Conservation (phyloP, 306 rosid species). For the Mimosa bimucronata region DNA sequence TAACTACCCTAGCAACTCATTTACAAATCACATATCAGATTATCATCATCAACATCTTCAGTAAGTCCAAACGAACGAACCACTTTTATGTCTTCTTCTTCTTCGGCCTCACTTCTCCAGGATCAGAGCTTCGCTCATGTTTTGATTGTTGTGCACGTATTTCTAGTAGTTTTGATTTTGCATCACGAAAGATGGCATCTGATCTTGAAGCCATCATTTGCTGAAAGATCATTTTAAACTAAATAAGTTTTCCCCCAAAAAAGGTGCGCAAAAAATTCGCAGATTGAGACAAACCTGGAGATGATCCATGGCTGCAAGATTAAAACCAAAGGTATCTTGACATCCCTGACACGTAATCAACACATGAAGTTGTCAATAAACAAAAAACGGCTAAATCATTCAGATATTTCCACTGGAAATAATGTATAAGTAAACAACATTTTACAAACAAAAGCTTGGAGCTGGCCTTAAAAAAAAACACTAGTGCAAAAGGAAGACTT, state of each 20-base stretch:
- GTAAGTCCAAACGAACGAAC: conserved; percentile 28
- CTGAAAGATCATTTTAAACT: conserved; percentile 56
- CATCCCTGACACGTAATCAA: conserved; percentile 64
- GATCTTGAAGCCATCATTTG: conserved; percentile 85
- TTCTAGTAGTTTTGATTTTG: conserved; percentile 68
- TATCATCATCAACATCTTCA: conserved; percentile 29
- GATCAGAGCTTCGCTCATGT: conserved; percentile 61
- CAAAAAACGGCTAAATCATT: not conserved
- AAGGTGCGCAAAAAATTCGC: conserved; percentile 1
- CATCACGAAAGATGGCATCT: conserved; percentile 78
- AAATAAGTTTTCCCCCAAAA: conserved; percentile 13
- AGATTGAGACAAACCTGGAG: conserved; percentile 61
- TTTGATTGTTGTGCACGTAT: conserved; percentile 81
- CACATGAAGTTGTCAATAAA: conserved; percentile 42
- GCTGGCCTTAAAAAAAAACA: not conserved
- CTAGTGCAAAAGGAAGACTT: not conserved
- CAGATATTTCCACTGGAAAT: conserved; percentile 2
- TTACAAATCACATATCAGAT: not conserved
- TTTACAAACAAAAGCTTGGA: not conserved
- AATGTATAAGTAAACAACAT: not conserved
- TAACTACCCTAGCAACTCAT: no score
- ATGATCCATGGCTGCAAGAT: conserved; percentile 98
- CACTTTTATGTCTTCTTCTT: conserved; percentile 52
- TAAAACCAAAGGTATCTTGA: conserved; percentile 84
- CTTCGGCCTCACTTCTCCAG: conserved; percentile 56